Conservation (phyloP, 1,284 basidiomycete genomes). For the Cutaneotrichosporon sp. region DNA sequence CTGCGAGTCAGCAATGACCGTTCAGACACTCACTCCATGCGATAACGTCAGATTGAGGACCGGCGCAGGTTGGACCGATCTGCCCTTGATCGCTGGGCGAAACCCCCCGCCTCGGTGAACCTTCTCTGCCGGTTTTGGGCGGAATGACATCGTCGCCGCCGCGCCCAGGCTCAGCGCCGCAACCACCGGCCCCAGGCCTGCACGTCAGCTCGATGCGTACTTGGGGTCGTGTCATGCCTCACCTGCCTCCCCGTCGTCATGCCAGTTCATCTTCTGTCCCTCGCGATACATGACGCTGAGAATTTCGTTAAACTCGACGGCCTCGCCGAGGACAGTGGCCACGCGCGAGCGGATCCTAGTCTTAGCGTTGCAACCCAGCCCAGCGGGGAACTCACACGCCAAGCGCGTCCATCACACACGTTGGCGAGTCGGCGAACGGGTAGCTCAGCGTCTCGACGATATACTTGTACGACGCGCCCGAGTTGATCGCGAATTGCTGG, state of each 20-base stretch:
- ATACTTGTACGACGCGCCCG: conserved; percentile 43
- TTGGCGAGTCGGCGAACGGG: conserved; percentile 33
- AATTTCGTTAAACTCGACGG: conserved; percentile 39
- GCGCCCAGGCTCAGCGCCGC: conserved; percentile 38
- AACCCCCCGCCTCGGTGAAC: neutral
- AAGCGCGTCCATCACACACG: conserved; percentile 31
- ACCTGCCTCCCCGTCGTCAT: conserved; percentile 45
- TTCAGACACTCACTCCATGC: conserved; percentile 12
- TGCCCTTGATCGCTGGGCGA: neutral
- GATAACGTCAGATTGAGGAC: conserved; percentile 10
- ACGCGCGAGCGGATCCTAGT: conserved; percentile 22
- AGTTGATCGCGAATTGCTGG: conserved; percentile 45
- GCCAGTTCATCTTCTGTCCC: conserved; percentile 47
- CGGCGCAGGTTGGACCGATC: neutral
- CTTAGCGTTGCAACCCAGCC: conserved; percentile 4
- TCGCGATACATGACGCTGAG: conserved; percentile 43
- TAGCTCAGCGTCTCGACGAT: conserved; percentile 37
- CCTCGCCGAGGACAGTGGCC: conserved; percentile 16
- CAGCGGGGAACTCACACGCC: conserved; percentile 25
- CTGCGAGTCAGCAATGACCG: conserved; percentile 10
- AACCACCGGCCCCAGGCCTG: conserved; percentile 40
- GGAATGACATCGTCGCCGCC: conserved; percentile 37
- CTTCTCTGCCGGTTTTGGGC: conserved; percentile 20
- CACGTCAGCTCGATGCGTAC: too few relatives aligned
- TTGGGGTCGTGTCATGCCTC: neutral